These are phyloP conservation scores for Sideroxylon spinosum DNA, from an alignment of 179 eudicot genomes.

Conservation along the genomic window DNA sequence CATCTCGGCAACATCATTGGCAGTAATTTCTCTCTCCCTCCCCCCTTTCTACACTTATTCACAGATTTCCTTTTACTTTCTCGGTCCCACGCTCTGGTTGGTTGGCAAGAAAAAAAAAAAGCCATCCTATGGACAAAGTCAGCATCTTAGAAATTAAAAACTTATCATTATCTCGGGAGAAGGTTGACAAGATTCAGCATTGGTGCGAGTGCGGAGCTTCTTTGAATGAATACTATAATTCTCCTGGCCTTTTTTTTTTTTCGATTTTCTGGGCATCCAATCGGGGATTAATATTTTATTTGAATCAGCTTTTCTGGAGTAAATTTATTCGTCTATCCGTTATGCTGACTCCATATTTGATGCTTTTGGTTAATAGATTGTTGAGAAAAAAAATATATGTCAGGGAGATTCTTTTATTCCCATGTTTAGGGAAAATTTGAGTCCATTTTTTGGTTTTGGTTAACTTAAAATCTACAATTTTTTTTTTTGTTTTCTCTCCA, in stretches of 20 bases:
- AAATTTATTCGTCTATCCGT: background rate
- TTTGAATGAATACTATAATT: background rate
- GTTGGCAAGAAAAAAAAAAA: background rate
- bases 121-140: background rate
- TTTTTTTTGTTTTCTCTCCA: background rate
- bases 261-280: background rate
- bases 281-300: background rate
- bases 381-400: background rate
- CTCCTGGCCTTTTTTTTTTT: too few species aligned
- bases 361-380: background rate
- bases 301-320: background rate
- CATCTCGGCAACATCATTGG: constrained; percentile 95
- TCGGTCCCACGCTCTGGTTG: background rate
- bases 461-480: too few species aligned
- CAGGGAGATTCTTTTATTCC: background rate
- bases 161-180: background rate
- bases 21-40: constrained; percentile 30
- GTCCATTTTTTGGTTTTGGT: background rate
- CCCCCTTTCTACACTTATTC: background rate
- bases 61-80: background rate
- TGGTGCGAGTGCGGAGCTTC: background rate
- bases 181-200: background rate
- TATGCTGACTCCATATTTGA: too few species aligned
- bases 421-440: background rate
- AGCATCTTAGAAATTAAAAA: background rate